Evolutionary conservation across 805 yeast genomes (phyloP).

Genomic region (Tetrapisispora iriomotensis): DNA sequence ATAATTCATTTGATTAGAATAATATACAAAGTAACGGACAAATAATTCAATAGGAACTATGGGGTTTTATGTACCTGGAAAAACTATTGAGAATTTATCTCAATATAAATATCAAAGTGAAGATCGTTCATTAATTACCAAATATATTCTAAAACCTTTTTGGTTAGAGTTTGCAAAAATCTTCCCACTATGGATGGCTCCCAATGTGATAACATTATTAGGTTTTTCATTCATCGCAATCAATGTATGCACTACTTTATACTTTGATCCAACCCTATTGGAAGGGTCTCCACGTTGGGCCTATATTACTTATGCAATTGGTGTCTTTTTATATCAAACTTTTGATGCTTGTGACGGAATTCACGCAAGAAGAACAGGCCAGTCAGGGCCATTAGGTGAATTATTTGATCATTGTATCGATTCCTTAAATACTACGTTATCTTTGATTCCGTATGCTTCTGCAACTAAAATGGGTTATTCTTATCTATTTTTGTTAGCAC

Average conservation of each 20-base stretch:
- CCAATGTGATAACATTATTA: conserved; percentile 74
- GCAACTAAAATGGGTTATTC: conserved; percentile 69
- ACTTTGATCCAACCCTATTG: conserved; percentile 61
- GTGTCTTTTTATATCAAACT: conserved; percentile 84
- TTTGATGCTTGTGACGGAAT: conserved; percentile 95
- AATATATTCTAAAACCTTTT: conserved; percentile 67
- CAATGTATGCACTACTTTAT: conserved; percentile 57
- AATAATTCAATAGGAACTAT: too few relatives aligned
- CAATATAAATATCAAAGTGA: conserved; percentile 60
- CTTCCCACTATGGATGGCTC: conserved; percentile 86
- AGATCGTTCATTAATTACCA: conserved; percentile 76
- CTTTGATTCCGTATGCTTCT: conserved; percentile 63
- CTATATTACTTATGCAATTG: conserved; percentile 67
- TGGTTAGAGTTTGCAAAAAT: conserved; percentile 64
- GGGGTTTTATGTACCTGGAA: conserved; percentile 59
- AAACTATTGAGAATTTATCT: conserved; percentile 42
- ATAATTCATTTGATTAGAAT: too few relatives aligned
- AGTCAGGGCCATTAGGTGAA: conserved; percentile 90
- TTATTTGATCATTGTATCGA: conserved; percentile 85
- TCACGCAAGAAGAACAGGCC: conserved; percentile 95
- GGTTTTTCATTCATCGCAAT: conserved; percentile 66
- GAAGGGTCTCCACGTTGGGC: conserved; percentile 65
- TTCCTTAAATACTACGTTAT: conserved; percentile 71
- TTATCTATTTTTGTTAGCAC: conserved; percentile 49
- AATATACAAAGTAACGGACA: too few relatives aligned